Base-by-base conservation (phyloP, 1,284 basidiomycete genomes). In the Xerocomus minutiporus region DNA sequence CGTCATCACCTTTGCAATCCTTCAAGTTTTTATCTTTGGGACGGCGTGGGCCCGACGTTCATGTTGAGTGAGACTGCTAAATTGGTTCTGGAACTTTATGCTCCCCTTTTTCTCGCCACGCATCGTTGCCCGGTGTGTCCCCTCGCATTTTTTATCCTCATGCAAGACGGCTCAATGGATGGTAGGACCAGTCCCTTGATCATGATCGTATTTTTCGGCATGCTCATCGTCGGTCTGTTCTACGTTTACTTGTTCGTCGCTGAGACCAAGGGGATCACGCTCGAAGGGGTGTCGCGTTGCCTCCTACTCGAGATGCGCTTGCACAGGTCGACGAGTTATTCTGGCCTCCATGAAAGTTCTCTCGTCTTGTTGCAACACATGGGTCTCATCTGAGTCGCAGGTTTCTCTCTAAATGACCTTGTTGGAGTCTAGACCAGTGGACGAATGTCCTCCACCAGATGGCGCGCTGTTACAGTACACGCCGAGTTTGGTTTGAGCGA, bases 161-260 rank as follows among this genome's bases (percentile, higher is more conserved):
- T 13, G 46, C 20, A 17, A 8, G n/a, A 43, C 15, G 17, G 38
- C 34, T 46, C 36, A 23, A 47, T 29, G 11, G 5, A 25, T 42
- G 40, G 12, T 39, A 78, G 76, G 51, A 91, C 90, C 56, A 86
- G 88, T 1, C 86, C 88, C 15, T 75, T 88, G 55, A 90, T 91
- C 65, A 73, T 90, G 44, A 65, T 88, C 56, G 81, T 87, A 62
- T 88, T 88, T 74, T 88, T 83, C 62, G 87, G 88, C 57, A 84
- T 86, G 78, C 75, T 90, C 11, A 63, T 84, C 29, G 83, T 86
- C 61, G 88, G 85, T 25, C 82, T 77, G 59, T 63, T 81, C 53
- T 82, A 80, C 57, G 75, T 80, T 13, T 80, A 72, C 60, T 66
- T 58, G 25, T 53, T 63, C 36, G 39, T 69, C 12, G 62, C 67